Conservation (phyloP, 306 rosid species). For the Styphnolobium japonicum region DNA sequence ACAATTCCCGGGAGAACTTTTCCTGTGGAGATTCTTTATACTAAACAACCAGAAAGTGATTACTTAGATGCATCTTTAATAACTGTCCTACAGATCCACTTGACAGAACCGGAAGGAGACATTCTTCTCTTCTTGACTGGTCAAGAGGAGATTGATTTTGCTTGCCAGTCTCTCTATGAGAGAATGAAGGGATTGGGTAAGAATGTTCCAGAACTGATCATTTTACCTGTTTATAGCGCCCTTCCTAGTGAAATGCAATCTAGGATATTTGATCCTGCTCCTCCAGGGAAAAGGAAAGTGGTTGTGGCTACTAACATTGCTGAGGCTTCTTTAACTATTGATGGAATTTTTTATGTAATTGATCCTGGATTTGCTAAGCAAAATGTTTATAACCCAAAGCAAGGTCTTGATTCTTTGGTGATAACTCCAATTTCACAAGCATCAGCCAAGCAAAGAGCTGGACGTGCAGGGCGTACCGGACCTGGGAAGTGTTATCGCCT, state of each 20-base stretch:
- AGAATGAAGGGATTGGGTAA: conserved; percentile 81
- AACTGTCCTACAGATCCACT: conserved; percentile 82
- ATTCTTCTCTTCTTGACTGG: conserved; percentile 91
- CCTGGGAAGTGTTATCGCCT: conserved; percentile 90
- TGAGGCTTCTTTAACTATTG: conserved; percentile 87
- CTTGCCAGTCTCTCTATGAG: conserved; percentile 84
- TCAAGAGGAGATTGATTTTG: conserved; percentile 90
- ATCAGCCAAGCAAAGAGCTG: conserved; percentile 86
- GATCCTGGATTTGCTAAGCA: conserved; percentile 93
- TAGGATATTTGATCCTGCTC: conserved; percentile 82
- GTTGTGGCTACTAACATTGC: conserved; percentile 94
- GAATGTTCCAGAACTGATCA: conserved; percentile 72
- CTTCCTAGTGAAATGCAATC: conserved; percentile 88
- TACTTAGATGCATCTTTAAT: conserved; percentile 74
- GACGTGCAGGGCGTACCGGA: conserved; percentile 88
- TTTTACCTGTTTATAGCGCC: conserved; percentile 83
- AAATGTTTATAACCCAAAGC: conserved; percentile 82
- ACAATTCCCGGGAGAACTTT: conserved; percentile 86
- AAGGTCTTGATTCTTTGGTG: conserved; percentile 78
- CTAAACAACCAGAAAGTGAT: conserved; percentile 85
- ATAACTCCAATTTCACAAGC: conserved; percentile 90
- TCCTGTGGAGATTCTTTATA: conserved; percentile 77
- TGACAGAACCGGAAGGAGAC: conserved; percentile 91
- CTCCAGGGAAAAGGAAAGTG: conserved; percentile 87
- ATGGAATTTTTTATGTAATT: conserved; percentile 78